A percentile compares a stretch with the other conserved stretches of the same genome.
phyloP scores from a whole-genome alignment of 2,329 filamentous ascomycete species.

The Trichoderma aggressivum region DNA sequence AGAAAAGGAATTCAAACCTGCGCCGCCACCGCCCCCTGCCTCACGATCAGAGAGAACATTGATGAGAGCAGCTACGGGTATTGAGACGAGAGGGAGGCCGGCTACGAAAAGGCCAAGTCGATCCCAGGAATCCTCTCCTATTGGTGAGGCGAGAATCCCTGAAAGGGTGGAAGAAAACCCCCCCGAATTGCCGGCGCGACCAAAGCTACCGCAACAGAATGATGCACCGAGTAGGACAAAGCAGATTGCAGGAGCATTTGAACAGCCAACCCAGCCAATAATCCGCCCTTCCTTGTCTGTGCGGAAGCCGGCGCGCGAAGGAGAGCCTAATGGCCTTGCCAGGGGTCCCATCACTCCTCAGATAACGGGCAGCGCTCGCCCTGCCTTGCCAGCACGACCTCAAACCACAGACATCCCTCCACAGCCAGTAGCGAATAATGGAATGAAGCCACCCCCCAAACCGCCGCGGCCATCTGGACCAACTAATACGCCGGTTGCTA shows the following conservation, averaged over 20 bases:
- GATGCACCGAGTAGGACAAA: slow-evolving; percentile 25
- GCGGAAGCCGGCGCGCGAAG: slow-evolving; percentile 41
- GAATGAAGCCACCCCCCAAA: slow-evolving; percentile 39
- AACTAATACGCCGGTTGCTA: slow-evolving; percentile 22
- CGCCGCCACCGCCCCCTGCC: slow-evolving; percentile 63
- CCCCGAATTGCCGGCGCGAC: slow-evolving; percentile 48
- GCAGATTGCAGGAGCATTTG: slow-evolving; percentile 35
- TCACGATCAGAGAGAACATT: slow-evolving; percentile 71
- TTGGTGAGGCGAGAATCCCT: slow-evolving; percentile 77
- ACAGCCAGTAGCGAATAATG: slow-evolving; percentile 20
- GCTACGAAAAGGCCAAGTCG: slow-evolving; percentile 19
- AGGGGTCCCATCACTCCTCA: slow-evolving; percentile 40
- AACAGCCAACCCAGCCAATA: slow-evolving; percentile 26
- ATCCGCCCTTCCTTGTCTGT: slow-evolving; percentile 47
- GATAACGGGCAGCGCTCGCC: slow-evolving; percentile 42
- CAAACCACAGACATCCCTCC: slow-evolving; percentile 29
- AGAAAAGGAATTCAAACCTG: slow-evolving; percentile 43
- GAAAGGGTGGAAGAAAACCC: slow-evolving; percentile 47
- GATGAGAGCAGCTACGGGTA: slow-evolving; percentile 26
- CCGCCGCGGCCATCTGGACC: slow-evolving; percentile 40
- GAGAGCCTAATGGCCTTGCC: slow-evolving; percentile 40
- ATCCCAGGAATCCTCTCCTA: slow-evolving; percentile 63
- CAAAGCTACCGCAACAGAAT: slow-evolving; percentile 41
- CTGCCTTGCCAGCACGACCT: slow-evolving; percentile 50
- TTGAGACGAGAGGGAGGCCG: slow-evolving; percentile 20